phyloP scores from a whole-genome alignment of 306 rosid genomes.

The Astragalus glycyphyllos region DNA sequence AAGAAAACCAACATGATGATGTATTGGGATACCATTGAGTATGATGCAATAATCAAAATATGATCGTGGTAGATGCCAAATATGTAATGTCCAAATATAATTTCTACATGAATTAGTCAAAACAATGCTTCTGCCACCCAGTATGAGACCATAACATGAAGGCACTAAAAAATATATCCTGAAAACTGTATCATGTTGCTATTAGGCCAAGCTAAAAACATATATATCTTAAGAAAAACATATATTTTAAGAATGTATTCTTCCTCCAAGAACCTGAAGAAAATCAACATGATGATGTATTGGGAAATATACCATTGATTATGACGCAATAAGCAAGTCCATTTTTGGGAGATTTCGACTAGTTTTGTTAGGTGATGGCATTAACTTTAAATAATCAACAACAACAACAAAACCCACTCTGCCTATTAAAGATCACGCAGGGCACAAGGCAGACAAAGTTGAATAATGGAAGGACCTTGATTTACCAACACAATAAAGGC shows the following conservation, averaged over 20 bases:
- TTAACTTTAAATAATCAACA: background rate
- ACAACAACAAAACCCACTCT: background rate
- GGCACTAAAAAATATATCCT: background rate
- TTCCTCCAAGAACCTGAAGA: slow-evolving; percentile 27
- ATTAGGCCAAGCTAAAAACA: no score
- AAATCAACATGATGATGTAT: slow-evolving; percentile 29
- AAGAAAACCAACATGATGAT: slow-evolving; percentile 32
- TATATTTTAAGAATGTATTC: slow-evolving; percentile 9
- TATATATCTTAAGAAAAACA: background rate
- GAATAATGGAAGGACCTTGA: background rate
- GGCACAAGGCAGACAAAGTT: background rate
- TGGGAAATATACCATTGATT: background rate
- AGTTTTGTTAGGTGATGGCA: slow-evolving; percentile 11
- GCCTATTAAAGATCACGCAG: background rate
- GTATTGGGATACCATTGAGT: background rate
- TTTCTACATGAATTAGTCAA: slow-evolving; percentile 10
- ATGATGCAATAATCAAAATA: no score
- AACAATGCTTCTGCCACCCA: slow-evolving; percentile 24
- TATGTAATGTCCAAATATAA: slow-evolving; percentile 20
- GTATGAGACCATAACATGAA: slow-evolving; percentile 33
- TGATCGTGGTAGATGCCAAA: slow-evolving; percentile 24
- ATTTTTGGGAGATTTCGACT: slow-evolving; percentile 26
- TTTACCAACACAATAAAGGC: background rate
- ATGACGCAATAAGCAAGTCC: background rate
- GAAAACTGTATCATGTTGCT: no score